Base-by-base conservation (phyloP, 2,329 filamentous ascomycete genomes). In the Ophiostoma fasciatum region DNA sequence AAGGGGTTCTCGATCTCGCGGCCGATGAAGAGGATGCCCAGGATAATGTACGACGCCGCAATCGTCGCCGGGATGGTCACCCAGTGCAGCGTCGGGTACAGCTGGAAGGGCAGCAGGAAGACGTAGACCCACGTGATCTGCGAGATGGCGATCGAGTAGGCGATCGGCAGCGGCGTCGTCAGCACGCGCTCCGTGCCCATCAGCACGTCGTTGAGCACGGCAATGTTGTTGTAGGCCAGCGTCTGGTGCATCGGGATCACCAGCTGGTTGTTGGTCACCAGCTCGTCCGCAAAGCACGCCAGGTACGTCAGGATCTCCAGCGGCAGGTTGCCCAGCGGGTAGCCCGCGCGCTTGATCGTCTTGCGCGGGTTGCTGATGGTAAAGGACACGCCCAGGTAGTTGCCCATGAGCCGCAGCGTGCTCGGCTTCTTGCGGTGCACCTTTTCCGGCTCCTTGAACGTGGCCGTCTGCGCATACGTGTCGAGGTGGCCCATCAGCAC, bases 51-150 rank as follows among this genome's bases (percentile, higher is more conserved):
- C 13, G 75, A 74, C 6, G 72, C 73, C 5, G 52, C 62, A 21
- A 82, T 60, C 22, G 72, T 74, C 13, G 68, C 78, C 0, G 78
- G 78, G 42, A 83, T 82, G 2, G 78, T 74, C 39, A 82, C 63
- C 76, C 76, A 84, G n/a, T 52, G 45, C 3, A 84, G 64, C 6
- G 55, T 50, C 2, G 52, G 48, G 49, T 66, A 71, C 4, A 84
- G 67, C 55, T 85, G 79, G 63, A 83, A 83, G 2, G 79, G 79
- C 10, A 84, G 63, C 32, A 78, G 61, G 42, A 80, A 59, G 33
- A 82, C 72, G 56, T 84, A 85, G 29, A 81, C 66, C 74, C 77
- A 82, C 10, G 79, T 78, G 48, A 85, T 83, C 52, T 84, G 79
- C 7, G 74, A 69, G 49, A 83, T 82, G 44, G 78, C 71, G 48